Evolutionary conservation across 495 filamentous ascomycete species (phyloP), one percentile per base, ranked within the genome.

Genomic region (Lasiosphaeria miniovina): DNA sequence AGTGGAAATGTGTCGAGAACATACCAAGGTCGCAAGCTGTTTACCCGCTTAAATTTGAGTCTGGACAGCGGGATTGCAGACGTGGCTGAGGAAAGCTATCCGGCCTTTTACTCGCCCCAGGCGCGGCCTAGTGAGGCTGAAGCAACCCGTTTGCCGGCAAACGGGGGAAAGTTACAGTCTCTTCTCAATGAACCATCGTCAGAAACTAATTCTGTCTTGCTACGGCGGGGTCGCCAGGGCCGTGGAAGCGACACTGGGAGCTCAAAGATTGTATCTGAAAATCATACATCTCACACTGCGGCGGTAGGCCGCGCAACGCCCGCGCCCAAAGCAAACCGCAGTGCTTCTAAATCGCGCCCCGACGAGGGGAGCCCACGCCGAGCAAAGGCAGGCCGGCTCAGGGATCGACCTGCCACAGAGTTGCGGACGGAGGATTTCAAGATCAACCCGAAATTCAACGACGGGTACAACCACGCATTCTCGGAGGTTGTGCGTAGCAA

Each of bases 391-490:
- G 59, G 31, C 12, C 65, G 62, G 31, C 79, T 85, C 34, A 80
- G 88, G 61, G 70, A 76, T 10, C 77, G 77, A 36, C 81, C 85
- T 10, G 62, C 84, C 6, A 69, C 78, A 2, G 70, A 75, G 41
- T 76, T 91, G 5, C 61, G 74, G 24, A 72, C 86, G 4, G 74
- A 79, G 3, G 86, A 95, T 75, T 97, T 98, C 79, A 94, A 88
- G 69, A 76, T 94, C 65, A 98, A 98, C 63, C 85, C 91, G 3
- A 69, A 78, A 11, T 75, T 74, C 51, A 96, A 93, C 67, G 77
- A 89, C 54, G 91, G 90, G 33, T 74, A 86, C 54, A 80, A 86
- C 48, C 90, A 84, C 65, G 90, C 91, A 8, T 97, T 86, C 69
- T 74, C 78, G 12, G 86, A 91, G 59, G 86, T 90, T 14, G 83